Percentiles rank a stretch among this genome's conserved stretches.
Evolutionary conservation across 345 rosid species (phyloP).

Genomic region (Hibiscus syriacus): DNA sequence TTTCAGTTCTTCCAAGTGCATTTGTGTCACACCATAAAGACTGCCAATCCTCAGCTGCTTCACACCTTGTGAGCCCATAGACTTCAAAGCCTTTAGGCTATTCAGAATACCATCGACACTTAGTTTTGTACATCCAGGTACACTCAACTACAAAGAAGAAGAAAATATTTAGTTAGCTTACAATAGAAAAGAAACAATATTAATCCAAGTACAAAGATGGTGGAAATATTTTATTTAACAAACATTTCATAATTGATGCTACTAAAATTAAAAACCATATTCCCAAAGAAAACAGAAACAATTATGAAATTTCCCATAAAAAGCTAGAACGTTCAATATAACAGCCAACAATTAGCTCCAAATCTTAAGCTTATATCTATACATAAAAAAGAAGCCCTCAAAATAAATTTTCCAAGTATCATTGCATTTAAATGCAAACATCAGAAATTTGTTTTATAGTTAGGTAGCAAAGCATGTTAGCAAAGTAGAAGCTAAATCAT

Average conservation of each 20-base stretch:
- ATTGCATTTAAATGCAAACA: too few relatives aligned
- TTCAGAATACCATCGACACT: conserved; percentile 57
- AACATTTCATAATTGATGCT: background rate
- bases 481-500: background rate
- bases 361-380: too few relatives aligned
- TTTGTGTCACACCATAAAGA: conserved; percentile 55
- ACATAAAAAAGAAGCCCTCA: too few relatives aligned
- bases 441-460: too few relatives aligned
- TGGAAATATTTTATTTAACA: background rate
- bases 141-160: conserved; percentile 50
- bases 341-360: background rate
- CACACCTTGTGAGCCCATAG: conserved; percentile 38
- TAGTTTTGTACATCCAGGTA: conserved; percentile 84
- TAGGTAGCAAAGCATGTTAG: too few relatives aligned
- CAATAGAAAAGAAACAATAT: background rate
- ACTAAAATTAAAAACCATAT: background rate
- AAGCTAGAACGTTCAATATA: background rate
- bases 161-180: conserved; percentile 8
- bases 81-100: conserved; percentile 54
- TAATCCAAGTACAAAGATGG: background rate
- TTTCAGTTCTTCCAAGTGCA: conserved; percentile 60
- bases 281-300: too few relatives aligned
- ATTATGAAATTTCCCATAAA: background rate
- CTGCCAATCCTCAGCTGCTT: conserved; percentile 78
- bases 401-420: too few relatives aligned